Evolutionary conservation across 768 basidiomycete species (phyloP), one percentile per base, ranked within the genome.

Genomic region (Pisolithus tinctorius): DNA sequence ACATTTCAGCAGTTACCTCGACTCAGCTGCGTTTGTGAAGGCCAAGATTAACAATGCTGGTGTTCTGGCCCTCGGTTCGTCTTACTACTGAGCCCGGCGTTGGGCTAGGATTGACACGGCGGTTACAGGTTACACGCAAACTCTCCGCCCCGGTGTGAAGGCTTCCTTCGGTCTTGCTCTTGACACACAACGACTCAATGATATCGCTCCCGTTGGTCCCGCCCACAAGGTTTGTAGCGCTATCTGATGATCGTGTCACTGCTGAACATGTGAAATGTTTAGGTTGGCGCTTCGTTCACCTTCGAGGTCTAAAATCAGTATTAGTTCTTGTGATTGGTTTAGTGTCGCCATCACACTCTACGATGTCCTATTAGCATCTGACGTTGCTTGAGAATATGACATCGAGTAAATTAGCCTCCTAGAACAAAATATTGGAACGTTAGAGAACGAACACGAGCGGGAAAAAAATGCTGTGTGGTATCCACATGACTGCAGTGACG

Each of bases 11-110:
- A 88, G 84, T 45, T 84, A 84, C 74, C 84, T 94, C 56, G 93
- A 97, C 74, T 71, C 78, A 29, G 84, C 92, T 58, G 86, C 93
- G 8, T 97, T 90, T 65, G 79, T 97, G 74, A 98, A 99, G 81
- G 90, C 93, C 60, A 97, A 97, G 81, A 94, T 98, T 77, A 97
- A 97, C 83, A 95, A 94, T 75, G 69, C 83, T 52, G 94, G 94
- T 78, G 79, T 94, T 65, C 79, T 96, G 59, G 86, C 82, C 62
- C 83, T 95, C 58, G 86, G 82, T 90, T 66, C 55, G 71, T 64
- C 2, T 8, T 29, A 40, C 36, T 2, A 25, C n/a, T 34, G 14
- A 30, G 51, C 23, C 16, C 6, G 31, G 47, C 1, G 4, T 42
- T 45, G 47, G 43, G 46, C 30, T 47, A 8, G 51, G 20, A 20